Evolutionary conservation across 2,329 filamentous ascomycete species (phyloP).

Genomic region (Trichophyton simii): DNA sequence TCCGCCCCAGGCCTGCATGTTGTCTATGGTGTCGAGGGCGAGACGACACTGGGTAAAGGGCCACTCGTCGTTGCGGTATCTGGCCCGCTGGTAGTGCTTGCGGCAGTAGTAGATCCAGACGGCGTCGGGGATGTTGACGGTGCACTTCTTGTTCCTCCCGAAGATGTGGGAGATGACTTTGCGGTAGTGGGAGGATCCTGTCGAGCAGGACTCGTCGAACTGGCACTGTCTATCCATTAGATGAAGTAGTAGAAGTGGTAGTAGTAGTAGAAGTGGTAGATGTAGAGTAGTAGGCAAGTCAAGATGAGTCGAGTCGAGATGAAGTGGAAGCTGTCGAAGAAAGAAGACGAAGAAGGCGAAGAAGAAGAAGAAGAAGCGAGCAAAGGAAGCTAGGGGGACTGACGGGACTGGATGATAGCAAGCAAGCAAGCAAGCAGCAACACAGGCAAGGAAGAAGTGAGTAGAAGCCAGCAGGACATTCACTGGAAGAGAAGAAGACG

Average conservation of each 20-base stretch:
- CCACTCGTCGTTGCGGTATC: slow-evolving; percentile 53
- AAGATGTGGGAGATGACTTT: slow-evolving; percentile 75
- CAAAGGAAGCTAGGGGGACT: too few relatives aligned
- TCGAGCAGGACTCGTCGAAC: slow-evolving; percentile 15
- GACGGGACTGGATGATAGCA: too few relatives aligned
- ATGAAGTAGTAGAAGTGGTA: neutral
- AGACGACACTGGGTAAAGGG: slow-evolving; percentile 50
- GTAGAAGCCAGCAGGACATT: too few relatives aligned
- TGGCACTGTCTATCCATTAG: slow-evolving; percentile 9
- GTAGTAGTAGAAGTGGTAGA: neutral
- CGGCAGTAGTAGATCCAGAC: slow-evolving; percentile 69
- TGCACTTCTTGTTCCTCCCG: slow-evolving; percentile 68
- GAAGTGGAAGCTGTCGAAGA: neutral
- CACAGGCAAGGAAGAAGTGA: too few relatives aligned
- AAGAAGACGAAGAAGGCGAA: neutral
- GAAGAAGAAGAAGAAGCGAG: neutral
- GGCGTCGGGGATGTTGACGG: slow-evolving; percentile 53
- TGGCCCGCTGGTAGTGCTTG: slow-evolving; percentile 67
- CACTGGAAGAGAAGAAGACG: too few relatives aligned
- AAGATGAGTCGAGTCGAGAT: neutral
- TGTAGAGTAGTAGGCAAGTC: neutral
- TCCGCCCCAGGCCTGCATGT: slow-evolving; percentile 51
- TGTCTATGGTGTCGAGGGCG: slow-evolving; percentile 49
- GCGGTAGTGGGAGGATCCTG: slow-evolving; percentile 40
- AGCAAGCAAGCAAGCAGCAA: too few relatives aligned